phyloP scores from a whole-genome alignment of 257 asterid species.

The Scutellaria baicalensis region DNA sequence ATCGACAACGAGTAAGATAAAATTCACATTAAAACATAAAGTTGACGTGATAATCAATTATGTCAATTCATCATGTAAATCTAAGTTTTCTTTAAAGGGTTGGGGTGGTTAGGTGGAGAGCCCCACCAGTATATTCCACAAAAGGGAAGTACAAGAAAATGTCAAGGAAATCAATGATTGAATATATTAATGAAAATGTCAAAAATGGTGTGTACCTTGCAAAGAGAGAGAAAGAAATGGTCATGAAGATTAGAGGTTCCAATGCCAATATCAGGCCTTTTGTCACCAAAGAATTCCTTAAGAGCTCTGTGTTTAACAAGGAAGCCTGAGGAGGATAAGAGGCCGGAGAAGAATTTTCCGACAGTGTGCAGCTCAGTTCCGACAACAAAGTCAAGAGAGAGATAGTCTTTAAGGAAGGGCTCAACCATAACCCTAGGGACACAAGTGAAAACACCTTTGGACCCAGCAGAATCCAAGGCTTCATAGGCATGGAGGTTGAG shows the following conservation, averaged over 20 bases:
- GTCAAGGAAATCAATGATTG: not conserved
- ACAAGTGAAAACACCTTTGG: slow-evolving; percentile 37
- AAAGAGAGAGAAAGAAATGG: slow-evolving; percentile 48
- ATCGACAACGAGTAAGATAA: too few species aligned
- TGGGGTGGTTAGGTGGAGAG: not conserved
- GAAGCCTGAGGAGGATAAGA: slow-evolving; percentile 41
- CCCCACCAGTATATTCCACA: not conserved
- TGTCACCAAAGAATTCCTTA: slow-evolving; percentile 49
- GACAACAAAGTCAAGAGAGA: slow-evolving; percentile 43
- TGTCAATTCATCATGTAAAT: too few species aligned
- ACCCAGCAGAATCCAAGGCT: slow-evolving; percentile 42
- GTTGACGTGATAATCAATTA: too few species aligned
- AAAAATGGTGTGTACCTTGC: slow-evolving; percentile 52
- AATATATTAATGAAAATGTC: not conserved
- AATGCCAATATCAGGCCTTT: slow-evolving; percentile 58
- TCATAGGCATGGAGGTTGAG: slow-evolving; percentile 41
- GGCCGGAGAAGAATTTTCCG: slow-evolving; percentile 62
- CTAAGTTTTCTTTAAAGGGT: too few species aligned
- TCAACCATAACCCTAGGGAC: slow-evolving; percentile 87
- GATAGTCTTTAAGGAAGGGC: slow-evolving; percentile 63
- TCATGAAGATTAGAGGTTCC: slow-evolving; percentile 51
- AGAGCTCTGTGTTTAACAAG: slow-evolving; percentile 59
- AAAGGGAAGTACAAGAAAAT: not conserved
- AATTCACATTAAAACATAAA: too few species aligned
- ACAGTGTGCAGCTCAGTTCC: slow-evolving; percentile 64